Conservation (phyloP, 306 rosid species). For the Mimosa pudica region DNA sequence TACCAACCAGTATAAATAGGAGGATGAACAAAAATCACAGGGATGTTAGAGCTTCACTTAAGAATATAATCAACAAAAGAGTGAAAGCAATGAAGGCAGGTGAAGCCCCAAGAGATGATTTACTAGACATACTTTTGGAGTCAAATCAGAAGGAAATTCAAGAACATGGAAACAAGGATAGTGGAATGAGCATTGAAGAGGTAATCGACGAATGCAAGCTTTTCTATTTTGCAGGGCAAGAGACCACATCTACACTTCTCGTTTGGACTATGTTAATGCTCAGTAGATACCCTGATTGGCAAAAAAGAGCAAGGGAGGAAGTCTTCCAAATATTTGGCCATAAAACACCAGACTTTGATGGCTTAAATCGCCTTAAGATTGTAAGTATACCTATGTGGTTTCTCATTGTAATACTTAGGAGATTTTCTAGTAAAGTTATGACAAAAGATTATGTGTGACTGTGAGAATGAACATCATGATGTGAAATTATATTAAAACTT, state of each 20-base stretch:
- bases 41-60: background rate
- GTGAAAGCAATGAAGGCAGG: constrained; percentile 36
- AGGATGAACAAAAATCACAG: constrained; percentile 17
- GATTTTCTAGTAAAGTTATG: background rate
- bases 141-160: constrained; percentile 48
- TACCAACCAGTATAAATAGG: constrained; percentile 36
- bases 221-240: constrained; percentile 57
- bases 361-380: constrained; percentile 37
- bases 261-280: constrained; percentile 55
- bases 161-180: constrained; percentile 36
- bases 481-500: too few relatives aligned
- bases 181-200: constrained; percentile 39
- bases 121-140: constrained; percentile 46
- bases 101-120: constrained; percentile 33
- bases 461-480: too few relatives aligned
- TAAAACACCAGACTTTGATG: constrained; percentile 41
- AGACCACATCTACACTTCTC: constrained; percentile 37
- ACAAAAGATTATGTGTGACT: too few relatives aligned
- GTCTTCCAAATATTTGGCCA: constrained; percentile 42
- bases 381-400: constrained; percentile 36
- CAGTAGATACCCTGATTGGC: constrained; percentile 45
- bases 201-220: constrained; percentile 50
- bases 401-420: background rate
- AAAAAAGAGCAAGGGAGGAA: constrained; percentile 52
- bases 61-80: constrained; percentile 23